Base-by-base conservation (phyloP, 257 asterid genomes). In the Jaltomata sinuosa region DNA sequence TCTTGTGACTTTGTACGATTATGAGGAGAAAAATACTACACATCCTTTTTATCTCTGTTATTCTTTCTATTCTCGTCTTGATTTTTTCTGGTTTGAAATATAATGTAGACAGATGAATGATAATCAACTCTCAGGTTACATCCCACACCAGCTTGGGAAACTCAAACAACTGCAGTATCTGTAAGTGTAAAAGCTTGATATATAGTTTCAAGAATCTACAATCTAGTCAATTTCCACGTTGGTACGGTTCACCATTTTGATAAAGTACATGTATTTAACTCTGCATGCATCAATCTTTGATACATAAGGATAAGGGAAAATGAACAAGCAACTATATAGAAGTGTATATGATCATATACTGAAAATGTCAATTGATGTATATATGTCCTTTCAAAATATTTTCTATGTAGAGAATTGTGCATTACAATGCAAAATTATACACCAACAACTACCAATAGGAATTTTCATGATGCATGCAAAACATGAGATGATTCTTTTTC, bases 81-180 rank as follows among this genome's bases (percentile, higher is more conserved):
- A 67, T 67, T 36, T 67, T 25, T 67, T 67, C 47, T 32, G 76
- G n/a, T 32, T 32, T n/a, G 32, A 11, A 55, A 47, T 22, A 38
- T 27, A 25, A 40, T 84, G 74, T 36, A 84, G 87, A 52, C 0
- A 0, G 4, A 6, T 84, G 80, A 0, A 5, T 1, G n/a, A 34
- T 25, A 84, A 84, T 79, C 8, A n/a, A 22, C 42, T 84, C 21
- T 49, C 59, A 21, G 71, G 80, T 22, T 3, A 10, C 80, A 77
- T 79, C 81, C 84, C 87, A 79, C 55, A 49, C 2, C 68, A 84
- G 11, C 67, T 84, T 55, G 87, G 87, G 64, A 62, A 78, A 25
- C 87, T 84, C 8, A 78, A 18, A 8, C 8, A 49, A 22, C 86
- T 84, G 18, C 2, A 21, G 21, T 12, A 3, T 2, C 83, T 84